Conservation (phyloP, 441 rosid species). For the Pelargonium cotyledonis region DNA sequence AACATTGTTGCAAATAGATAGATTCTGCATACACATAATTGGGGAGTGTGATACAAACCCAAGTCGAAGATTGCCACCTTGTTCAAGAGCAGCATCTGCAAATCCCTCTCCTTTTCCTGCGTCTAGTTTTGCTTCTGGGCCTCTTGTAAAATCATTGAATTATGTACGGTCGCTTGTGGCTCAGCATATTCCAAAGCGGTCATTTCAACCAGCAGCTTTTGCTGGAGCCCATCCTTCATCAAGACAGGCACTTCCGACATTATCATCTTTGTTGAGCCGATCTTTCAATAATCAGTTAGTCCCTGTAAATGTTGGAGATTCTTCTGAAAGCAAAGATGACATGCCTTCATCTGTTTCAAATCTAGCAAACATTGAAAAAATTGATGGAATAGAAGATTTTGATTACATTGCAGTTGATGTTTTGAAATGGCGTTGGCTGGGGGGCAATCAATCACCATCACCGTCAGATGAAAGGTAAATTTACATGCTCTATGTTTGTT, state of each 20-base stretch:
- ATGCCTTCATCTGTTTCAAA: conserved; percentile 50
- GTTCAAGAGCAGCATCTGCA: conserved; percentile 39
- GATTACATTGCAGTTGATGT: conserved; percentile 70
- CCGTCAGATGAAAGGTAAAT: conserved; percentile 63
- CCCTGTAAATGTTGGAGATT: conserved; percentile 59
- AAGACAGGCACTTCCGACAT: conserved; percentile 67
- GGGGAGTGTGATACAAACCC: conserved; percentile 66
- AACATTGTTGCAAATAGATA: conserved; percentile 79
- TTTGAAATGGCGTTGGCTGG: conserved; percentile 88
- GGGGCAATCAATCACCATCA: conserved; percentile 52
- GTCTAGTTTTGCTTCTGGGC: conserved; percentile 74
- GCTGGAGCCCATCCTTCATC: conserved; percentile 73
- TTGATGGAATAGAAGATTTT: conserved; percentile 50
- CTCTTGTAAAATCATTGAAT: conserved; percentile 86
- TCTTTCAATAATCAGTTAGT: conserved; percentile 77
- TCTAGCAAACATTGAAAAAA: conserved; percentile 58
- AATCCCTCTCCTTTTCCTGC: conserved; percentile 65
- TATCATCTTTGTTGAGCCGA: conserved; percentile 77
- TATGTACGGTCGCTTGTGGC: conserved; percentile 92
- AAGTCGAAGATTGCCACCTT: conserved; percentile 43
- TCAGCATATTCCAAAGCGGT: conserved; percentile 72
- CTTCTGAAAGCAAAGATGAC: conserved; percentile 60
- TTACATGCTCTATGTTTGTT: conserved; percentile 1
- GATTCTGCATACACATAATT: conserved; percentile 69
- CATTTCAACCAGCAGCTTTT: conserved; percentile 89